phyloP scores from a whole-genome alignment of 345 rosid genomes.

The Noccaea bulbosa region DNA sequence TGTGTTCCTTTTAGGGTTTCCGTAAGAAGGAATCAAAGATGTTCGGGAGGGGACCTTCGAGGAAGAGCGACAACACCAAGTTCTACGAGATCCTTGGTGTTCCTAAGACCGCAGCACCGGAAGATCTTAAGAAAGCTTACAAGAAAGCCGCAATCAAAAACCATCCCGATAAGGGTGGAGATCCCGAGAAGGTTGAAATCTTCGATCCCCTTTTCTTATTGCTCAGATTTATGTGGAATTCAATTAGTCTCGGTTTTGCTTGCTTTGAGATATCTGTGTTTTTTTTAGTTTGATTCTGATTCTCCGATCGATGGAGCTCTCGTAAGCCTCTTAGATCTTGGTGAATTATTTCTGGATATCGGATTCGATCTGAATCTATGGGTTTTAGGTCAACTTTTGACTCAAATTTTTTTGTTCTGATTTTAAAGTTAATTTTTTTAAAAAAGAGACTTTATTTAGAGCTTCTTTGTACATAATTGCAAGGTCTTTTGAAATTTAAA shows the following conservation, averaged over 20 bases:
- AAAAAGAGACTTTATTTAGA: not conserved
- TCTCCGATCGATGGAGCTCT: constrained; percentile 12
- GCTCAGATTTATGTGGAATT: constrained; percentile 16
- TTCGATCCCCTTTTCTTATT: not conserved
- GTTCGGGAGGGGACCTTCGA: constrained; percentile 76
- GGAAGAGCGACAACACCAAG: constrained; percentile 77
- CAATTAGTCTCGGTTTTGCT: not conserved
- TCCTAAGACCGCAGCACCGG: constrained; percentile 70
- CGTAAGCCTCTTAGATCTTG: constrained; percentile 16
- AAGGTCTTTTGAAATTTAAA: no score
- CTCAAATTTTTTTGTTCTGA: not conserved
- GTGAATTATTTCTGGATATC: not conserved
- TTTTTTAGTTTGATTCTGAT: constrained; percentile 11
- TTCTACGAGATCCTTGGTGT: constrained; percentile 89
- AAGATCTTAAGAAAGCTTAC: constrained; percentile 90
- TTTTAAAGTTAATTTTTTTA: no score
- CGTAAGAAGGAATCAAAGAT: constrained; percentile 46
- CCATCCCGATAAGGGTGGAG: constrained; percentile 99
- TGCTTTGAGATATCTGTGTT: not conserved
- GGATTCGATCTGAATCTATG: constrained; percentile 23
- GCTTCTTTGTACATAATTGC: no score
- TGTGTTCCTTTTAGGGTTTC: constrained; percentile 27
- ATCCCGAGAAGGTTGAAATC: constrained; percentile 50
- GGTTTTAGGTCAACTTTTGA: constrained; percentile 27
- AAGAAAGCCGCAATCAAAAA: constrained; percentile 90